Evolutionary conservation across 176 grass and related monocot genomes (phyloP).

Genomic region (Sorghum bicolor): DNA sequence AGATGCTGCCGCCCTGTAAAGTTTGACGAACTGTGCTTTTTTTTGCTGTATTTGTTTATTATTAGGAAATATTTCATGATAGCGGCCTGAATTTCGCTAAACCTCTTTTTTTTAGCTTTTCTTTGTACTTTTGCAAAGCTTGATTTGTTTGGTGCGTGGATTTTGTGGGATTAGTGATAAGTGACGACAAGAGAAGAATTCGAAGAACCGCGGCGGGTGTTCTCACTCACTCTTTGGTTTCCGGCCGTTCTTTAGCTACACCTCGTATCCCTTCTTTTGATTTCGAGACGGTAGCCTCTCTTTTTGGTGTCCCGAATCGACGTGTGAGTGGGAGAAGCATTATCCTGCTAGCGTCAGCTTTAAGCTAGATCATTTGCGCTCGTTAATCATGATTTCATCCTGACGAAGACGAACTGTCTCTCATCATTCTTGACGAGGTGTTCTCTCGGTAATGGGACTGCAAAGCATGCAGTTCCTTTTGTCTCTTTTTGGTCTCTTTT

Average conservation of each 20-base stretch:
- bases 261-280: background rate
- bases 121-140: background rate
- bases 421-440: background rate
- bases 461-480: background rate
- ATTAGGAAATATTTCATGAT: background rate
- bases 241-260: background rate
- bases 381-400: background rate
- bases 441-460: background rate
- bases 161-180: background rate
- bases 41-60: background rate
- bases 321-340: conserved; percentile 22
- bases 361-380: background rate
- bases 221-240: background rate
- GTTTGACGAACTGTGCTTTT: background rate
- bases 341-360: background rate
- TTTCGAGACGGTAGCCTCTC: background rate
- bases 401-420: background rate
- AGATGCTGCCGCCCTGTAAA: background rate
- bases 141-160: background rate
- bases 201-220: background rate
- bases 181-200: background rate
- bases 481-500: background rate
- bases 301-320: background rate
- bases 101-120: background rate
- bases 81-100: background rate